Evolutionary conservation across 345 rosid genomes (phyloP), one percentile per base, ranked within the genome.

Genomic region (Euphorbia lathyris): DNA sequence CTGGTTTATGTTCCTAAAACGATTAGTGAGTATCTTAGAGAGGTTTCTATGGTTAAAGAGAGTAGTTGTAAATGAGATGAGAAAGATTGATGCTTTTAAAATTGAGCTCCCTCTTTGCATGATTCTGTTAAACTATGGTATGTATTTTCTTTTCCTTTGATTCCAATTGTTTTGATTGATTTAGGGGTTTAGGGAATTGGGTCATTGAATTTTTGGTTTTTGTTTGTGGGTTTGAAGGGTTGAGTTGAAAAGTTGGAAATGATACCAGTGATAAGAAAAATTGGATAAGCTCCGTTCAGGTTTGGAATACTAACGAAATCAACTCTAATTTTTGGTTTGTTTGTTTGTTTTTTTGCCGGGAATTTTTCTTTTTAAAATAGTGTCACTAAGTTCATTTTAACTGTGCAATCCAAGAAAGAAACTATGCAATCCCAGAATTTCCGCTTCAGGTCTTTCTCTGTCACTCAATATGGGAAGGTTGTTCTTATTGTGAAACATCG

Each of bases 51-150:
- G 59, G 75, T 78, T 68, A 60, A 68, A 61, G 85, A 80, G 32
- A 59, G 76, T 50, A 59, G 74, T 64, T 77, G n/a, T 71, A 45
- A 90, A 84, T 19, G 98, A 92, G 80, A 76, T 71, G 83, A 79
- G 72, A 66, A 92, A 92, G 77, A 87, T 92, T 52, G 89, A 79
- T 55, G 91, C 80, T 70, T 90, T 92, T 68, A 84, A 86, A 76
- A 85, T 93, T 7, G 95, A 92, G 58, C 90, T 90, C 8, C 96
- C 98, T 77, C 76, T 87, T 3, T 83, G 91, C 85, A 84, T 87
- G 92, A 83, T 88, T 68, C 85, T 92, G 32, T 67, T 88, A 32
- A 85, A 71, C 58, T 86, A 88, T 77, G 94, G 98, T 90, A 47
- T 23, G 69, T 56, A 12, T n/a, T 22, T 69, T 10, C 12, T 23